phyloP scores from a whole-genome alignment of 1,284 basidiomycete species.

The Exobasidium cylindrosporum region DNA sequence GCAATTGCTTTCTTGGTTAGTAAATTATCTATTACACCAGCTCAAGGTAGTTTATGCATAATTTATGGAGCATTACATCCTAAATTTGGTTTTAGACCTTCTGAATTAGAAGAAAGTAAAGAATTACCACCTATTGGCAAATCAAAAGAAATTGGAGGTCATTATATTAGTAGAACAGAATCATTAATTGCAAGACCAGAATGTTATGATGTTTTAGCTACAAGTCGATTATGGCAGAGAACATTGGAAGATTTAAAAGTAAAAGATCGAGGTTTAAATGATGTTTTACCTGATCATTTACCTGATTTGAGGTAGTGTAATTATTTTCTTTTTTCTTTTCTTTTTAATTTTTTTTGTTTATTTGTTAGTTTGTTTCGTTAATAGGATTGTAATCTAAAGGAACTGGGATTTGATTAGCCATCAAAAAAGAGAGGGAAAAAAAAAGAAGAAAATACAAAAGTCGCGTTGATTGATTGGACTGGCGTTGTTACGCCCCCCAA shows the following conservation, averaged over 20 bases:
- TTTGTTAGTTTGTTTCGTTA: too few relatives aligned
- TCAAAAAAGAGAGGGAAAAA: too few relatives aligned
- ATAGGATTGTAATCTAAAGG: too few relatives aligned
- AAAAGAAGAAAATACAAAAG: too few relatives aligned
- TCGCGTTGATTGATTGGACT: too few relatives aligned
- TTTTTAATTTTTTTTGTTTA: too few relatives aligned
- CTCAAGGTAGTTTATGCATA: slow-evolving; percentile 34
- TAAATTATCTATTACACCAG: slow-evolving; percentile 19
- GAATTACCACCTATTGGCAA: slow-evolving; percentile 18
- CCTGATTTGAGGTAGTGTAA: not conserved
- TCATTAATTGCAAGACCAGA: slow-evolving; percentile 31
- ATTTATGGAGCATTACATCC: slow-evolving; percentile 29
- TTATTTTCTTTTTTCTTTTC: too few relatives aligned
- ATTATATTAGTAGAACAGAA: slow-evolving; percentile 32
- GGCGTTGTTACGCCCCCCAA: too few relatives aligned
- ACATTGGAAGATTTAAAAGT: slow-evolving; percentile 46
- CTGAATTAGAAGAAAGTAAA: slow-evolving; percentile 10
- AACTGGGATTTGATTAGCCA: too few relatives aligned
- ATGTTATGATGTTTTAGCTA: slow-evolving; percentile 30
- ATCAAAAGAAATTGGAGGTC: slow-evolving; percentile 31
- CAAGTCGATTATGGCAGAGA: slow-evolving; percentile 38
- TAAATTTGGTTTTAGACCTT: slow-evolving; percentile 26
- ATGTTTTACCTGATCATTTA: slow-evolving; percentile 18
- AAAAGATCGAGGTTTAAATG: slow-evolving; percentile 13
- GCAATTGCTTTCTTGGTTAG: slow-evolving; percentile 9